phyloP scores from a whole-genome alignment of 495 filamentous ascomycete genomes.

The Emericellopsis terricola region DNA sequence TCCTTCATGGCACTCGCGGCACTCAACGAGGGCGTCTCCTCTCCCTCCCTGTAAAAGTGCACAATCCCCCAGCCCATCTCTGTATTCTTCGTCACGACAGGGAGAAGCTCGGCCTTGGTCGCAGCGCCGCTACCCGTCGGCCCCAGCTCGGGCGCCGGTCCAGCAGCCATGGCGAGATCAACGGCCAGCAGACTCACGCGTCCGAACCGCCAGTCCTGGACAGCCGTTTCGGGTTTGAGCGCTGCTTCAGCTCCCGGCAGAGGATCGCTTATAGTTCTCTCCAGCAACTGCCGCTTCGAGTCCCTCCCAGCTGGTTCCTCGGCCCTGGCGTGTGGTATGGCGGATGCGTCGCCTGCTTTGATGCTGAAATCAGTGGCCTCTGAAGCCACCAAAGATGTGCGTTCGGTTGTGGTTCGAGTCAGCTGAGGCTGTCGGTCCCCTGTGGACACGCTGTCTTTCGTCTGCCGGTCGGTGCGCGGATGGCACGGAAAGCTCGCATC shows the following conservation, averaged over 20 bases:
- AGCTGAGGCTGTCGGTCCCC: not conserved
- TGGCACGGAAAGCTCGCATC: conserved; percentile 27
- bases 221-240: conserved; percentile 19
- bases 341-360: too few species aligned
- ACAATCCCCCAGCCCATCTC: conserved; percentile 87
- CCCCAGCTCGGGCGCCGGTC: conserved; percentile 20
- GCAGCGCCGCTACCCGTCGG: conserved; percentile 24
- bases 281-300: conserved; percentile 14
- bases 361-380: not conserved
- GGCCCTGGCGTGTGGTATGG: too few species aligned
- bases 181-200: conserved; percentile 25
- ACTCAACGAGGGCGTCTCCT: conserved; percentile 42
- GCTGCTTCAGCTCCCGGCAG: conserved; percentile 13
- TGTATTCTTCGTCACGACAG: conserved; percentile 54
- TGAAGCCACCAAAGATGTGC: not conserved
- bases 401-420: not conserved
- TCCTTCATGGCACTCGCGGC: conserved; percentile 9
- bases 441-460: too few species aligned
- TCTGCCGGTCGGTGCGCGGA: conserved; percentile 7
- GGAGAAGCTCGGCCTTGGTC: conserved; percentile 57
- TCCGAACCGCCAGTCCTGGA: conserved; percentile 29
- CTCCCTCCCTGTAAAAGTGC: conserved; percentile 75
- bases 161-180: conserved; percentile 13
- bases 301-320: too few species aligned
- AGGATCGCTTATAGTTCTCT: conserved; percentile 11